These are phyloP conservation scores for Erigeron philadelphicus DNA, from an alignment of 140 eudicot species.

Conservation along the genomic window DNA sequence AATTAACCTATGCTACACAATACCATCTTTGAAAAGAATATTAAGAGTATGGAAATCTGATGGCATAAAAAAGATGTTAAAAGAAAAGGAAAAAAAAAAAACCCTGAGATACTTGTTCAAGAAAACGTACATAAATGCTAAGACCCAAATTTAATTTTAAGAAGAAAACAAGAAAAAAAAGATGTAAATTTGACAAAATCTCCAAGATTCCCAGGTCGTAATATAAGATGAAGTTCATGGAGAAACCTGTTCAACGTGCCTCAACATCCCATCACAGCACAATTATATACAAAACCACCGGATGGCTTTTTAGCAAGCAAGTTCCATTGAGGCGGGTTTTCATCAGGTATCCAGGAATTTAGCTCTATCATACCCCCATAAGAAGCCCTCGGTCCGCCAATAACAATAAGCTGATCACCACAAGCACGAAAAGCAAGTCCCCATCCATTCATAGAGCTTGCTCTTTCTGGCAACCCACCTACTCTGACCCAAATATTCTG, in stretches of 20 bases:
- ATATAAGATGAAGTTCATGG: background rate
- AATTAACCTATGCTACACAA: slow-evolving; percentile 16
- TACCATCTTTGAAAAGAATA: slow-evolving; percentile 10
- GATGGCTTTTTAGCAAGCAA: slow-evolving; percentile 52
- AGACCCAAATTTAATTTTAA: slow-evolving; percentile 7
- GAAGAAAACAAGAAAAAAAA: background rate
- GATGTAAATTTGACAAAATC: slow-evolving; percentile 19
- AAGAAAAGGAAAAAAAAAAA: background rate
- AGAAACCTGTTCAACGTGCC: slow-evolving; percentile 10
- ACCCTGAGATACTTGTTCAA: slow-evolving; percentile 1
- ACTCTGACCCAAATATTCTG: slow-evolving; percentile 50
- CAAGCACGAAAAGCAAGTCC: slow-evolving; percentile 78
- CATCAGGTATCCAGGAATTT: slow-evolving; percentile 66
- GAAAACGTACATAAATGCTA: slow-evolving; percentile 11
- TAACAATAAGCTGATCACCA: slow-evolving; percentile 61
- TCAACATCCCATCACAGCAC: slow-evolving; percentile 82
- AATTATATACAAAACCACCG: slow-evolving; percentile 63
- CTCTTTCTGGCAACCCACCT: slow-evolving; percentile 56
- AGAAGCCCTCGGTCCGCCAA: slow-evolving; percentile 55
- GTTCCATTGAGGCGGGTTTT: slow-evolving; percentile 54
- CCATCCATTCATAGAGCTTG: slow-evolving; percentile 70
- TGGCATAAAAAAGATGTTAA: slow-evolving; percentile 10
- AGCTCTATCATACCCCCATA: slow-evolving; percentile 55
- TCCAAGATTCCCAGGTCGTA: slow-evolving; percentile 5
- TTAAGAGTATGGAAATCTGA: slow-evolving; percentile 7